A percentile compares a stretch with the other conserved stretches of the same genome.
phyloP scores from a whole-genome alignment of 208 protist genomes.

The Phytomonas serpens region DNA sequence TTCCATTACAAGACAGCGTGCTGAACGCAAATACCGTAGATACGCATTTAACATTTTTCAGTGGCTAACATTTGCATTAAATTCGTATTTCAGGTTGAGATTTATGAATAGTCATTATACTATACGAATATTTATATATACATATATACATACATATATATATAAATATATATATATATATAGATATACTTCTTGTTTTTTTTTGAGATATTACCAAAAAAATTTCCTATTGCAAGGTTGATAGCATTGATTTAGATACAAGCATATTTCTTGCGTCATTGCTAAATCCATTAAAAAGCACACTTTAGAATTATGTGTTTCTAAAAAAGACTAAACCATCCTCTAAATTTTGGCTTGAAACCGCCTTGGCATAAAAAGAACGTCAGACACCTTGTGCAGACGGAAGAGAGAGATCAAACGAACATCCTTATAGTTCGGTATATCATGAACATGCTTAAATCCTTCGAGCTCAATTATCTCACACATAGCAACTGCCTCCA shows the following conservation, averaged over 20 bases:
- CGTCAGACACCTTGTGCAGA: neutral
- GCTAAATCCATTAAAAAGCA: neutral
- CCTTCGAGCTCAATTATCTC: conserved; percentile 54
- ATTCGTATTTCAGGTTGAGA: neutral
- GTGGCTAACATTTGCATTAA: neutral
- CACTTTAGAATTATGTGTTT: neutral
- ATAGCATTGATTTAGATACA: neutral
- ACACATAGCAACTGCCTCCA: conserved; percentile 69
- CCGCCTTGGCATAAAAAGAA: neutral
- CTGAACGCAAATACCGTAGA: neutral
- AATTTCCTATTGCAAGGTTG: neutral
- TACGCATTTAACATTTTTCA: neutral
- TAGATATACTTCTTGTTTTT: neutral
- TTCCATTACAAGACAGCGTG: neutral
- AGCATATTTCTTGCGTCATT: neutral
- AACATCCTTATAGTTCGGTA: conserved; percentile 4
- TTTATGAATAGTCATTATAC: conserved; percentile 8
- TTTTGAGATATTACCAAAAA: neutral
- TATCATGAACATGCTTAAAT: conserved; percentile 54
- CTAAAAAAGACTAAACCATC: neutral
- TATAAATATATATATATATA: neutral
- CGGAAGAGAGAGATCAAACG: conserved; percentile 5
- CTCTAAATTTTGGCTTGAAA: neutral
- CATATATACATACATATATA: conserved; percentile 3
- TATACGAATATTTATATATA: neutral